A percentile compares a stretch with the other conserved stretches of the same genome.
These are phyloP conservation scores for Pestalotiopsis sp. DNA, from an alignment of 2,329 filamentous ascomycete species.

Conservation along the genomic window DNA sequence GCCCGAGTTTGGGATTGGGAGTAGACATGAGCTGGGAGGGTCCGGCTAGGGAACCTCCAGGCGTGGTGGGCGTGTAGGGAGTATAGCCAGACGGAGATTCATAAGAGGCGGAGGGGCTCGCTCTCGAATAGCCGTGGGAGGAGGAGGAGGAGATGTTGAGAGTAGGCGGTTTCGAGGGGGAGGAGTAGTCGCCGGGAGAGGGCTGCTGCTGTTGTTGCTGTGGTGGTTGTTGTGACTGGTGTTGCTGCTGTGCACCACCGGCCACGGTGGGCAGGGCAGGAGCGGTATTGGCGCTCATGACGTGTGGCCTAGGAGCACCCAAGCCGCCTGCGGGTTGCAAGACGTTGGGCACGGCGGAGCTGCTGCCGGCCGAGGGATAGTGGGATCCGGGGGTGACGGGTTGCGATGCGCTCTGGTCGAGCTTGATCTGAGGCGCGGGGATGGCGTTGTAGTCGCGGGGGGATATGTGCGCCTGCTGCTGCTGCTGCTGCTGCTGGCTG, in stretches of 20 bases:
- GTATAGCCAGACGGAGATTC: slow-evolving; percentile 57
- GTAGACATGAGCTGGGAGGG: slow-evolving; percentile 68
- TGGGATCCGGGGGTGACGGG: slow-evolving; percentile 35
- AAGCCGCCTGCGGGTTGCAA: slow-evolving; percentile 57
- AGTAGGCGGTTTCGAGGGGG: slow-evolving; percentile 67
- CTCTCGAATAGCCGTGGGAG: slow-evolving; percentile 78
- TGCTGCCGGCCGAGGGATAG: slow-evolving; percentile 39
- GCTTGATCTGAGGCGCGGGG: slow-evolving; percentile 52
- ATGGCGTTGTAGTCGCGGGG: slow-evolving; percentile 48
- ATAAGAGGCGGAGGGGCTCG: slow-evolving; percentile 72
- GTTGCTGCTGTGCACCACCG: slow-evolving; percentile 35
- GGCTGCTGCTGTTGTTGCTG: slow-evolving; percentile 34
- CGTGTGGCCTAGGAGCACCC: slow-evolving; percentile 35
- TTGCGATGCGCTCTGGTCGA: slow-evolving; percentile 44
- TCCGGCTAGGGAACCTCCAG: slow-evolving; percentile 53
- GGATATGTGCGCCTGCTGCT: slow-evolving; percentile 41
- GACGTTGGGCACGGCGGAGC: slow-evolving; percentile 57
- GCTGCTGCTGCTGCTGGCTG: slow-evolving; percentile 35
- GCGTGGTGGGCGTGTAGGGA: slow-evolving; percentile 66
- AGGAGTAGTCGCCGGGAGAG: slow-evolving; percentile 38
- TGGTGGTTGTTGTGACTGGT: slow-evolving; percentile 14
- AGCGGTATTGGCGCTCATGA: slow-evolving; percentile 46
- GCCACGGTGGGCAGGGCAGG: slow-evolving; percentile 52
- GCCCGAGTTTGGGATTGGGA: slow-evolving; percentile 57
- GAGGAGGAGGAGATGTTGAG: slow-evolving; percentile 49